A percentile compares a stretch with the other conserved stretches of the same genome.
Evolutionary conservation across 1,139 yeast species (phyloP).

Genomic region (Candida sanyaensis): DNA sequence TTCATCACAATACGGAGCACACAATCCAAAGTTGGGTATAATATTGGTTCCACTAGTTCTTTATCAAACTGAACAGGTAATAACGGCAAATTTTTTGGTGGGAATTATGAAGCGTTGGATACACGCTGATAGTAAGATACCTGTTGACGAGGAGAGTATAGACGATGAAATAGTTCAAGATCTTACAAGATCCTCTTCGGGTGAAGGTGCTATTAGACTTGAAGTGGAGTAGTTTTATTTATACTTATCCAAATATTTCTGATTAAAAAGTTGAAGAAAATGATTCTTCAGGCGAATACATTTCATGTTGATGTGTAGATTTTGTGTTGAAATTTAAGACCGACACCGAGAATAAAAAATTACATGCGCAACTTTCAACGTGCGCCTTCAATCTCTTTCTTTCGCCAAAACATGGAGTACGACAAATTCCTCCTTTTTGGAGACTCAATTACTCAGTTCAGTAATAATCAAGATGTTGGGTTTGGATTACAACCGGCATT

Average conservation of each 20-base stretch:
- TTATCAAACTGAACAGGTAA: conserved; percentile 87
- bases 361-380: too few relatives aligned
- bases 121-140: conserved; percentile 34
- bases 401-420: conserved; percentile 20
- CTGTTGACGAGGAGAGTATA: conserved; percentile 16
- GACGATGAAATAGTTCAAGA: not conserved
- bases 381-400: too few relatives aligned
- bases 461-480: conserved; percentile 36
- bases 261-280: too few relatives aligned
- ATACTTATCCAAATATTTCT: too few relatives aligned
- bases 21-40: conserved; percentile 63
- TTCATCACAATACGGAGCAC: conserved; percentile 75
- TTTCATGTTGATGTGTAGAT: too few relatives aligned
- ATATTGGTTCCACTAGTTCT: conserved; percentile 78
- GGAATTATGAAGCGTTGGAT: conserved; percentile 71
- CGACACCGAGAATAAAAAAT: too few relatives aligned
- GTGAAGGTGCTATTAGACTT: too few relatives aligned
- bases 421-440: conserved; percentile 63
- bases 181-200: too few relatives aligned
- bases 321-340: too few relatives aligned
- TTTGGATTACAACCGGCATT: conserved; percentile 57
- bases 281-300: too few relatives aligned
- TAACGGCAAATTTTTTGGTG: conserved; percentile 70
- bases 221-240: not conserved
- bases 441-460: conserved; percentile 65